Base-by-base conservation (phyloP, 768 basidiomycete genomes). In the Xerocomellus dryophilus region DNA sequence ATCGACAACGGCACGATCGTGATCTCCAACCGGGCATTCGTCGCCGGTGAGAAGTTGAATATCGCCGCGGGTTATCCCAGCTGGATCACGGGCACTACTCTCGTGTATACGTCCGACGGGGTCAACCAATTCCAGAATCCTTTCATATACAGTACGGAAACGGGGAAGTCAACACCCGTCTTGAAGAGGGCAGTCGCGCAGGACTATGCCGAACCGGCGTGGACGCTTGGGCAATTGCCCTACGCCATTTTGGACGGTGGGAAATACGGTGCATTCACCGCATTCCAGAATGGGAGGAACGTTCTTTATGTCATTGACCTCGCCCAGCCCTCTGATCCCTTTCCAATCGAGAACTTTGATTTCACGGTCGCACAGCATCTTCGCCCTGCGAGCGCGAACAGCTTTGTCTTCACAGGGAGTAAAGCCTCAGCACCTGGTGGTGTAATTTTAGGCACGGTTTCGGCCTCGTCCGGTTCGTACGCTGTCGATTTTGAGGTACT, bases 41-140 rank as follows among this genome's bases (percentile, higher is more conserved):
- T 88, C 9, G 82, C 82, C 0, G 83, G 84, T 7, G 68, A 77
- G 52, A 67, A 66, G 31, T 66, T 67, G 34, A 71, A 70, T 23
- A 64, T 79, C 52, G 77, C 56, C 1, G 56, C 18, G 50, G 81
- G 27, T 53, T 64, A 47, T 71, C 78, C 57, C 10, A 56, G 8
- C 65, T 65, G 47, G 74, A 71, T 43, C 68, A 85, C 35, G 25
- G 73, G 81, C 57, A 74, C 79, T 14, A 74, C 66, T 0, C 73
- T 90, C 12, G 66, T 86, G 29, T 88, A 83, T 66, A 80, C 78
- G 11, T 75, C 73, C 27, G 88, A 90, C 51, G 68, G 71, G 41
- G 77, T 76, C 7, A 79, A 79, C 20, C 81, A 82, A 0, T 90
- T 76, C 63, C 74, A 78, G 53, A 86, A 89, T 59, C 84, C 62